Conservation (phyloP, 2,329 filamentous ascomycete genomes). For the Beauveria sp. region DNA sequence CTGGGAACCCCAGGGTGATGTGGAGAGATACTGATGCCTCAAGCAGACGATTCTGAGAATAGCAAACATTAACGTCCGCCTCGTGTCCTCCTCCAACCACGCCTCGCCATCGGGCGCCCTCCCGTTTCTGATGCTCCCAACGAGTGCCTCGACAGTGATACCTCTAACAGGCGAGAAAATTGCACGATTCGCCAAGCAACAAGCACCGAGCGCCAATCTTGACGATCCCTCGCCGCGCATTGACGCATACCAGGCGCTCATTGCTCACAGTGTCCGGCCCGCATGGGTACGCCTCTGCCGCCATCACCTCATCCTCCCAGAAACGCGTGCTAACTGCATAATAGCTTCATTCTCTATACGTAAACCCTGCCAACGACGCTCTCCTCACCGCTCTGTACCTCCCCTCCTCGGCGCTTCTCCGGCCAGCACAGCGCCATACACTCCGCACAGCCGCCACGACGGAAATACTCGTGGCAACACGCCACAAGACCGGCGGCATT, state of each 20-base stretch:
- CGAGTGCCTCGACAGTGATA: not conserved
- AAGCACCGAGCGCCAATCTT: slow-evolving; percentile 25
- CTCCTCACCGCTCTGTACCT: slow-evolving; percentile 70
- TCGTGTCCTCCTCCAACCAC: slow-evolving; percentile 78
- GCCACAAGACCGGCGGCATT: slow-evolving; percentile 25
- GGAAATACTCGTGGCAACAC: slow-evolving; percentile 60
- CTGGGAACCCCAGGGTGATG: too few species aligned
- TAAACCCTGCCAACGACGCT: slow-evolving; percentile 58
- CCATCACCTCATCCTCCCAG: not conserved
- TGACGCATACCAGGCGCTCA: slow-evolving; percentile 70
- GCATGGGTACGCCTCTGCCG: slow-evolving; percentile 61
- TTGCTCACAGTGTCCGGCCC: slow-evolving; percentile 70
- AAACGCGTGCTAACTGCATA: not conserved
- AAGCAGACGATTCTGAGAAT: slow-evolving; percentile 74
- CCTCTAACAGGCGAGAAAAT: slow-evolving; percentile 50
- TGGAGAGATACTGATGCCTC: too few species aligned
- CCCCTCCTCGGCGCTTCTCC: slow-evolving; percentile 56
- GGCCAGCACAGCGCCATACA: slow-evolving; percentile 53
- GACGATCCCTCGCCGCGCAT: slow-evolving; percentile 49
- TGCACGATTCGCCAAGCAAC: slow-evolving; percentile 56
- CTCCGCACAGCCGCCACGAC: slow-evolving; percentile 65
- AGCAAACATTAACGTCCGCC: slow-evolving; percentile 57
- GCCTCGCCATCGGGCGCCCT: slow-evolving; percentile 83
- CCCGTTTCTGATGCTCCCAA: slow-evolving; percentile 62
- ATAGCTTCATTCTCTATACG: slow-evolving; percentile 73